Conservation (phyloP, 495 filamentous ascomycete species). For the Aspergillus conjunctus region DNA sequence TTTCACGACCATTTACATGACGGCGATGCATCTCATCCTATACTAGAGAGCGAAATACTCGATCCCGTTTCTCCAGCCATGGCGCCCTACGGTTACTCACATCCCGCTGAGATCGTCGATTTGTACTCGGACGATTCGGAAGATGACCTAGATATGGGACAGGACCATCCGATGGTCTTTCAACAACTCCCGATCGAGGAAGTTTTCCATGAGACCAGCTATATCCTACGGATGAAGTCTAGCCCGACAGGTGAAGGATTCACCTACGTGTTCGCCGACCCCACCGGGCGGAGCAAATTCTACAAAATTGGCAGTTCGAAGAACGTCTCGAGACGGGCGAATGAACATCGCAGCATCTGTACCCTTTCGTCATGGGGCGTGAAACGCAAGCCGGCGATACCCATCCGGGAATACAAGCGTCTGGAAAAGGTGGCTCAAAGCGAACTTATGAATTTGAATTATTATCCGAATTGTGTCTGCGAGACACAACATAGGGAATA, state of each 20-base stretch:
- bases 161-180: slow-evolving; percentile 7
- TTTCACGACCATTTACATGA: slow-evolving; percentile 14
- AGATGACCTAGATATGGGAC: slow-evolving; percentile 10
- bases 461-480: slow-evolving; percentile 17
- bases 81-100: slow-evolving; percentile 7
- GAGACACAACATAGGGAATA: slow-evolving; percentile 16
- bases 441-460: slow-evolving; percentile 20
- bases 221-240: slow-evolving; percentile 15
- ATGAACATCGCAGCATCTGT: slow-evolving; percentile 17
- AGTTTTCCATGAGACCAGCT: slow-evolving; percentile 11
- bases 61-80: slow-evolving; percentile 6
- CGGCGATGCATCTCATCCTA: neutral
- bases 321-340: slow-evolving; percentile 19
- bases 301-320: slow-evolving; percentile 40
- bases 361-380: slow-evolving; percentile 9
- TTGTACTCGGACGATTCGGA: slow-evolving; percentile 16
- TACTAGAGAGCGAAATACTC: slow-evolving; percentile 1
- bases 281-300: slow-evolving; percentile 18
- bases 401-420: slow-evolving; percentile 15
- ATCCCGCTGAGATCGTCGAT: slow-evolving; percentile 11
- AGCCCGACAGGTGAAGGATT: slow-evolving; percentile 15
- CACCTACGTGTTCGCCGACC: slow-evolving; percentile 18
- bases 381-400: slow-evolving; percentile 6
- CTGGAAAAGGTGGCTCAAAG: slow-evolving; percentile 18
- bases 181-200: slow-evolving; percentile 17